Base-by-base conservation (phyloP, 1,139 yeast species). In the Debaryomyces singareniensis region DNA sequence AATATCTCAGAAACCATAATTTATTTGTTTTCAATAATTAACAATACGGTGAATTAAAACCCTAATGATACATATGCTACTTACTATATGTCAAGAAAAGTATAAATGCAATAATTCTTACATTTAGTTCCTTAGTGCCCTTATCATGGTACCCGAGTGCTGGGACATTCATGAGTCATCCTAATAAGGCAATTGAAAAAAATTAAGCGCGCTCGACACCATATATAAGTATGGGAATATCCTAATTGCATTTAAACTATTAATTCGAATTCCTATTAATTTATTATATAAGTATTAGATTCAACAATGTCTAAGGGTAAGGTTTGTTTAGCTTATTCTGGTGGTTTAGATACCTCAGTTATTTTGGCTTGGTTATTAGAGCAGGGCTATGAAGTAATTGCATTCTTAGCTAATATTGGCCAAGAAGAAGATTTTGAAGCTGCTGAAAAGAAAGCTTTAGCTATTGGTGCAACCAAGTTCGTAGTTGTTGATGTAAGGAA, bases 371-470 rank as follows among this genome's bases (percentile, higher is more conserved):
- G 98, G 98, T 77, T 91, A 59, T 75, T 91, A 47, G 98, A 91
- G 61, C 77, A 91, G 68, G 98, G 96, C 43, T 91, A 89, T 62
- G 98, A 91, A 66, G 98, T 91, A 36, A 80, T 91, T 54, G 96
- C 97, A 32, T 91, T 91, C 71, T 76, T 91, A 75, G 97, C 97
- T 55, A 81, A 91, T 64, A 87, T 89, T 51, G 98, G 97, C 49
- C 97, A 89, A 70, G 98, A 91, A 70, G 98, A 91, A 71, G 98
- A 91, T 64, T 91, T 91, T 50, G 96, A 80, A 42, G 98, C 91
- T 39, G 98, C 98, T 40, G 86, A 86, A 59, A 89, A 78, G 60
- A 91, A 91, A 70, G 98, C 98, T 16, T 69, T 89, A 49, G 86
- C 91, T 51, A 85, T 91, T 50, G 98, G 98, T 64, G 98, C 98